These are phyloP conservation scores for Floccularia luteovirens DNA, from an alignment of 768 basidiomycete species.

Conservation along the genomic window DNA sequence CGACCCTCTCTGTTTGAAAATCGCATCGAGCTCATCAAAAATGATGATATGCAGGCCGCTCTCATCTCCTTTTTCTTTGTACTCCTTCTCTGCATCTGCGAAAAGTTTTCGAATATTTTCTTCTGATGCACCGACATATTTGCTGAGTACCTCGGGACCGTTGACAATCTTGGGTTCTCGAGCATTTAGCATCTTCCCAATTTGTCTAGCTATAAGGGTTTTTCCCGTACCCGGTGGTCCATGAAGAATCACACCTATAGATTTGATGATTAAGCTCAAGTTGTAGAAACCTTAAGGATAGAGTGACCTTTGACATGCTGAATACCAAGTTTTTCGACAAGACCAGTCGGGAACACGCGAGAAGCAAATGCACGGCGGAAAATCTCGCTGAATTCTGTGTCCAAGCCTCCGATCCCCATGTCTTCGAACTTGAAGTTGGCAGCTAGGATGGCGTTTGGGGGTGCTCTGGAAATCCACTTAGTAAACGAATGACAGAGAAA, in stretches of 20 bases:
- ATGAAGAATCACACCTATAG: constrained; percentile 80
- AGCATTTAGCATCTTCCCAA: constrained; percentile 98
- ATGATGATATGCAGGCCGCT: constrained; percentile 99
- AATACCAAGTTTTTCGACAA: constrained; percentile 97
- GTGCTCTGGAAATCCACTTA: constrained; percentile 41
- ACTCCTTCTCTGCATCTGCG: constrained; percentile 98
- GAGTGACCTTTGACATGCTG: constrained; percentile 89
- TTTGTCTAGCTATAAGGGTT: constrained; percentile 96
- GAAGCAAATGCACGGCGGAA: constrained; percentile 98
- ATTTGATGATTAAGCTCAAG: background rate
- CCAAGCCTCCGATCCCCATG: constrained; percentile 98
- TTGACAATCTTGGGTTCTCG: constrained; percentile 97
- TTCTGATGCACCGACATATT: constrained; percentile 95
- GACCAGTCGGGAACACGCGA: constrained; percentile 94
- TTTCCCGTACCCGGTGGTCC: constrained; percentile 99
- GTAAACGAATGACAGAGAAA: constrained; percentile 1
- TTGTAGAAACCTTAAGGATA: background rate
- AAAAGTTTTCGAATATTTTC: constrained; percentile 98
- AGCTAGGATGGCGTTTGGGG: constrained; percentile 90
- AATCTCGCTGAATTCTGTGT: constrained; percentile 90
- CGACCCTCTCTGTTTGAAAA: constrained; percentile 97
- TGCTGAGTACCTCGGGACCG: constrained; percentile 95
- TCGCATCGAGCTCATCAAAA: constrained; percentile 97
- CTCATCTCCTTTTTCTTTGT: constrained; percentile 95
- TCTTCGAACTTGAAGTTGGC: constrained; percentile 99